These are phyloP conservation scores for Aspergillus novoparasiticus DNA, from an alignment of 2,329 filamentous ascomycete species.

Conservation along the genomic window DNA sequence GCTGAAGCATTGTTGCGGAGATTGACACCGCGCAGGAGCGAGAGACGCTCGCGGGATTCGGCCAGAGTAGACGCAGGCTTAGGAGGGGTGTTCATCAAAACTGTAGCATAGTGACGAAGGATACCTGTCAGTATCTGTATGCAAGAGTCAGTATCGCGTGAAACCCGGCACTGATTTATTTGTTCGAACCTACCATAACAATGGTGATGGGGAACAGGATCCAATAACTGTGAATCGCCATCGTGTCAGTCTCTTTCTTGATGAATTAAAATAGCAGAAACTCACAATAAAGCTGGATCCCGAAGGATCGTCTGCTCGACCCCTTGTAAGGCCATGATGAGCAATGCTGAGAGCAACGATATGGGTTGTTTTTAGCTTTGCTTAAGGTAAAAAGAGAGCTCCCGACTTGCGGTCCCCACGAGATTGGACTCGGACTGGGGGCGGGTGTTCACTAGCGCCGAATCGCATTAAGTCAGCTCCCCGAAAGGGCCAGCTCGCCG, in stretches of 20 bases:
- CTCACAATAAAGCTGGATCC: constrained; percentile 97
- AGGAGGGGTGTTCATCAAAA: constrained; percentile 82
- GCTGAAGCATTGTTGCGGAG: constrained; percentile 82
- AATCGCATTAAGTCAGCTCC: constrained; percentile 21
- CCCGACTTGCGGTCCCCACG: constrained; percentile 15
- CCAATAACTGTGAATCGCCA: constrained; percentile 76
- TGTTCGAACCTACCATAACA: constrained; percentile 71
- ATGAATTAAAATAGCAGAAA: constrained; percentile 17
- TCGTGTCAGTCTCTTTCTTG: constrained; percentile 18
- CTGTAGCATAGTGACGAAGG: constrained; percentile 91
- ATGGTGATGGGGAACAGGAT: constrained; percentile 96
- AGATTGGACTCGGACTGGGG: constrained; percentile 12
- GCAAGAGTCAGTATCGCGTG: neutral
- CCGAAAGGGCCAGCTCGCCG: constrained; percentile 41
- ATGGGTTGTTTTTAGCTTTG: neutral
- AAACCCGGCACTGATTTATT: neutral
- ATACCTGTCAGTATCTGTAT: constrained; percentile 85
- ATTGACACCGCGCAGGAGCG: constrained; percentile 79
- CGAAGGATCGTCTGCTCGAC: constrained; percentile 93
- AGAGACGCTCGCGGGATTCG: constrained; percentile 75
- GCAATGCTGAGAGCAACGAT: constrained; percentile 9
- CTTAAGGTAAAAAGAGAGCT: constrained; percentile 12
- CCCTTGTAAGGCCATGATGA: constrained; percentile 73
- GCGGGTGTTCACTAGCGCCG: constrained; percentile 12
- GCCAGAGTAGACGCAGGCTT: constrained; percentile 70